Conservation (phyloP, 495 filamentous ascomycete species). For the Trichoderma erinaceum region DNA sequence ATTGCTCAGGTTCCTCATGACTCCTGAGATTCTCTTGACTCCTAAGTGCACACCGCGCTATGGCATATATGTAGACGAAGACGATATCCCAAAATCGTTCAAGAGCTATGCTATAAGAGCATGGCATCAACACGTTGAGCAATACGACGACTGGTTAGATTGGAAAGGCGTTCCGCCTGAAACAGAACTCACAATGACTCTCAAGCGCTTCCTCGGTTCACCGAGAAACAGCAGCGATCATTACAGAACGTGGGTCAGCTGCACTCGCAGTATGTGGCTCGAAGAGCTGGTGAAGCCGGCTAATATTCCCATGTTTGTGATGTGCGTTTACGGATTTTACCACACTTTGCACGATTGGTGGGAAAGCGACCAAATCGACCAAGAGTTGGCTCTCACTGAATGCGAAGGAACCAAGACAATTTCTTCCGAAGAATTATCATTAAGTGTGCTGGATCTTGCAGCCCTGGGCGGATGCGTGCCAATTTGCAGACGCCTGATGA, state of each 20-base stretch:
- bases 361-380: neutral
- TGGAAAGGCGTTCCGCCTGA: neutral
- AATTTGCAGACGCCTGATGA: neutral
- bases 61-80: too few species aligned
- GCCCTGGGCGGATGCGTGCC: too few species aligned
- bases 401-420: too few species aligned
- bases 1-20: neutral
- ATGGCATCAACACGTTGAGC: too few species aligned
- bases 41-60: too few species aligned
- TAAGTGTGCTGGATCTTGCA: too few species aligned
- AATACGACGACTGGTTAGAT: neutral
- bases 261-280: neutral
- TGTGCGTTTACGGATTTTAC: neutral
- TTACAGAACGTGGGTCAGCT: neutral
- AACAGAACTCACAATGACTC: neutral
- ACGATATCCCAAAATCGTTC: too few species aligned
- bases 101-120: too few species aligned
- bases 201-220: neutral
- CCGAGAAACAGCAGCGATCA: neutral
- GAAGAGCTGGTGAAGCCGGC: neutral
- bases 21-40: too few species aligned
- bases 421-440: too few species aligned
- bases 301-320: neutral
- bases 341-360: neutral
- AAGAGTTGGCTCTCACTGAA: neutral